Evolutionary conservation across 2,329 filamentous ascomycete genomes (phyloP).

Genomic region (Calonectria hawksworthii): DNA sequence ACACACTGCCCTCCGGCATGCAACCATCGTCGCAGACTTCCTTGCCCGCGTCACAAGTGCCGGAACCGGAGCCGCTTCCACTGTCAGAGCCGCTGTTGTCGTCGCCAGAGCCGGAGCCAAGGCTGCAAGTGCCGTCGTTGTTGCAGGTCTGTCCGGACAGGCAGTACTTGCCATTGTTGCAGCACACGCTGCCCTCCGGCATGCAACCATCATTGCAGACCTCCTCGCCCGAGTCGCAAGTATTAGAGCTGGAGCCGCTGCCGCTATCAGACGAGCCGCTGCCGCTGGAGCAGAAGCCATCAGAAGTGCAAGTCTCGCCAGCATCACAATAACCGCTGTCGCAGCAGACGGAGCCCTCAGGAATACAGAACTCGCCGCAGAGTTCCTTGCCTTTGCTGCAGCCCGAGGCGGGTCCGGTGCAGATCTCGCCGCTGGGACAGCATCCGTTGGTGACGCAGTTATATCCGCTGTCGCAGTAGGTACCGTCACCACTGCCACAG

Average conservation of each 20-base stretch:
- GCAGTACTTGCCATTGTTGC: conserved; percentile 48
- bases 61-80: conserved; percentile 30
- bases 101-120: conserved; percentile 31
- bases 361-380: conserved; percentile 50
- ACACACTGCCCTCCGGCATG: conserved; percentile 47
- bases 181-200: conserved; percentile 46
- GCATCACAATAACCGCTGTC: conserved; percentile 46
- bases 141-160: conserved; percentile 43
- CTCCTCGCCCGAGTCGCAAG: conserved; percentile 37
- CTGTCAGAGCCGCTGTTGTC: conserved; percentile 37
- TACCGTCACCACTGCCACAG: conserved; percentile 45
- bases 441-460: conserved; percentile 50
- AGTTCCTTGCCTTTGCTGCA: conserved; percentile 42
- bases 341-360: conserved; percentile 49
- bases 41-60: conserved; percentile 31
- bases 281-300: conserved; percentile 38
- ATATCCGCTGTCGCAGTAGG: conserved; percentile 50
- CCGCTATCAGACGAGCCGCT: conserved; percentile 34
- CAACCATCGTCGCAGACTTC: conserved; percentile 42
- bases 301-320: conserved; percentile 45
- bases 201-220: conserved; percentile 45
- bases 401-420: conserved; percentile 46
- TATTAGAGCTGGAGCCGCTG: conserved; percentile 32
- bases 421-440: conserved; percentile 50
- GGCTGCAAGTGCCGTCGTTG: conserved; percentile 38